Percentiles rank a stretch among this genome's conserved stretches.
phyloP scores from a whole-genome alignment of 257 asterid genomes.

The Gardenia jasminoides region DNA sequence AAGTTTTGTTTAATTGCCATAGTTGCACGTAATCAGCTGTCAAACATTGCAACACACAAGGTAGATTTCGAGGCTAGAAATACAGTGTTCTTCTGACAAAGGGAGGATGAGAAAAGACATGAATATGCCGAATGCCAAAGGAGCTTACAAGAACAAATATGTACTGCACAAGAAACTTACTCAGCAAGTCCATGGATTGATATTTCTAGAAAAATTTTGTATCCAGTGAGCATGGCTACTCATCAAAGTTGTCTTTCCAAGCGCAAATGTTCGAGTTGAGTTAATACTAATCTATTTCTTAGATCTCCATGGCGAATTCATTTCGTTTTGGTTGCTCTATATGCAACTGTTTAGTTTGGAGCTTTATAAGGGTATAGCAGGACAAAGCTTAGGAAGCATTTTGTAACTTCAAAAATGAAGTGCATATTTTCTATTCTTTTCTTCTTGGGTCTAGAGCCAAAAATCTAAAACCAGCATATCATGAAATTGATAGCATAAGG shows the following conservation, averaged over 20 bases:
- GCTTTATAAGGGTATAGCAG: background rate
- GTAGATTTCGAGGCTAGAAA: background rate
- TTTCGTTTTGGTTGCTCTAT: background rate
- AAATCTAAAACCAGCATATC: background rate
- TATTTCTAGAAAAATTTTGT: background rate
- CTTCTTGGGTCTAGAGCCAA: background rate
- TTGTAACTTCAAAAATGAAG: background rate
- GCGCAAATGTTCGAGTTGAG: background rate
- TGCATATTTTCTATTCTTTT: background rate
- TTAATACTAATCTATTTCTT: background rate
- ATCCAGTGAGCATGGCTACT: background rate
- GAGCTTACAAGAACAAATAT: background rate
- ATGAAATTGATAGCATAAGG: background rate
- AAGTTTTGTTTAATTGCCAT: slow-evolving; percentile 8
- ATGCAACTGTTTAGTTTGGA: background rate
- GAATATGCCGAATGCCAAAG: background rate
- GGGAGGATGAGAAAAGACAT: background rate
- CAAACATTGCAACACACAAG: background rate
- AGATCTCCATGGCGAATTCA: background rate
- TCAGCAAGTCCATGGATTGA: background rate
- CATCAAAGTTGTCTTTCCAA: background rate
- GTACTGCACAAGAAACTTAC: slow-evolving; percentile 2
- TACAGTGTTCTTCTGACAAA: slow-evolving; percentile 1
- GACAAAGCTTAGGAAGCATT: background rate
- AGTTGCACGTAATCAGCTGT: slow-evolving; percentile 10